phyloP scores from a whole-genome alignment of 805 yeast genomes.

The Monosporozyma siamensis region DNA sequence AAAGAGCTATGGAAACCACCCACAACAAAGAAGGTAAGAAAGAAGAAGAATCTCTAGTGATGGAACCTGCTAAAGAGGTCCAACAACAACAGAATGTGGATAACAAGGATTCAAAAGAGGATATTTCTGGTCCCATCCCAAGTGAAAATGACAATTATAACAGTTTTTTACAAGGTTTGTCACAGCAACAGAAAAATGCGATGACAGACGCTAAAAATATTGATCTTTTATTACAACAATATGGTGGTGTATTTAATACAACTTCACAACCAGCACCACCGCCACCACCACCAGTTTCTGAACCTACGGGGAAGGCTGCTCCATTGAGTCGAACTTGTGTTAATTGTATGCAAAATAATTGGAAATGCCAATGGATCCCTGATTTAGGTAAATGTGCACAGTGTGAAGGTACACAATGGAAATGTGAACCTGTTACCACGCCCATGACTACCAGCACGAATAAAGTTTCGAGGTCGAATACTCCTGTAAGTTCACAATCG shows the following conservation, averaged over 20 bases:
- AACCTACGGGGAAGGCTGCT: too few relatives aligned
- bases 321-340: slow-evolving; percentile 40
- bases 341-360: slow-evolving; percentile 72
- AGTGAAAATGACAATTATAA: slow-evolving; percentile 25
- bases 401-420: slow-evolving; percentile 64
- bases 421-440: slow-evolving; percentile 38
- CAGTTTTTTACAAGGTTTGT: slow-evolving; percentile 18
- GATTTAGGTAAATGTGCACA: slow-evolving; percentile 57
- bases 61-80: too few relatives aligned
- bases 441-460: too few relatives aligned
- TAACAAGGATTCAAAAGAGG: too few relatives aligned
- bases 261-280: background rate
- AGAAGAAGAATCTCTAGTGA: too few relatives aligned
- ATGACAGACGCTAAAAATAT: background rate
- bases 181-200: slow-evolving; percentile 10
- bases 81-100: too few relatives aligned
- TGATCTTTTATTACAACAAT: slow-evolving; percentile 1
- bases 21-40: too few relatives aligned
- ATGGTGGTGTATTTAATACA: background rate
- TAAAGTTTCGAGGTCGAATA: too few relatives aligned
- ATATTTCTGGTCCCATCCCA: too few relatives aligned
- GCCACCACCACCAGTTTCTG: background rate
- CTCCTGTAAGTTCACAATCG: too few relatives aligned
- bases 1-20: too few relatives aligned
- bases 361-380: slow-evolving; percentile 64